Percentiles rank a stretch among this genome's conserved stretches.
These are phyloP conservation scores for Salix brachista DNA, from an alignment of 345 rosid species.

Conservation along the genomic window DNA sequence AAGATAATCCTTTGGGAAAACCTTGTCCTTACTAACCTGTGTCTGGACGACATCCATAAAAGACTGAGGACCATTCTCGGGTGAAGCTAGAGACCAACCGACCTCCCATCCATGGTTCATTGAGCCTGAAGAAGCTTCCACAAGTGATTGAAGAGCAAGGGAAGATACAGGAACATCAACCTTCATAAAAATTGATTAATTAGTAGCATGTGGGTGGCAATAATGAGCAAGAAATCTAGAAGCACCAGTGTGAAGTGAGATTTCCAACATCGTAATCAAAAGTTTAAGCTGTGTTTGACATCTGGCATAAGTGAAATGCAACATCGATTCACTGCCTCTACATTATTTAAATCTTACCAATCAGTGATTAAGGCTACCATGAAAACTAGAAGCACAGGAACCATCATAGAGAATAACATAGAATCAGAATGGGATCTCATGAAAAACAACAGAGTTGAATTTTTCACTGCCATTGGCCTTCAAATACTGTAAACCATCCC, in stretches of 20 bases:
- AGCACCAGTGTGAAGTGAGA: neutral
- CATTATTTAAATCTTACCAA: neutral
- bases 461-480: neutral
- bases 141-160: slow-evolving; percentile 63
- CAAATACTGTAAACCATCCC: neutral
- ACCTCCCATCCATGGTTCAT: slow-evolving; percentile 77
- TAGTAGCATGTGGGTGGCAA: slow-evolving; percentile 14
- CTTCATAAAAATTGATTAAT: slow-evolving; percentile 40
- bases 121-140: slow-evolving; percentile 67
- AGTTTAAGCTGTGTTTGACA: neutral
- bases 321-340: neutral
- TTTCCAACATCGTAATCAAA: neutral
- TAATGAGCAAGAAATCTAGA: neutral
- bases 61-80: slow-evolving; percentile 39
- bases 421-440: neutral
- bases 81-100: slow-evolving; percentile 86
- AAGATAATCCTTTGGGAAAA: neutral
- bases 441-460: neutral
- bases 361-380: neutral
- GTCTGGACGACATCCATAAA: slow-evolving; percentile 28
- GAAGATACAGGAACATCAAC: slow-evolving; percentile 79
- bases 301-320: neutral
- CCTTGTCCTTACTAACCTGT: slow-evolving; percentile 25
- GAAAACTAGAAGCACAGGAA: neutral
- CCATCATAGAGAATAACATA: neutral